A percentile compares a stretch with the other conserved stretches of the same genome.
phyloP scores from a whole-genome alignment of 345 rosid genomes.

The Salix dunnii region DNA sequence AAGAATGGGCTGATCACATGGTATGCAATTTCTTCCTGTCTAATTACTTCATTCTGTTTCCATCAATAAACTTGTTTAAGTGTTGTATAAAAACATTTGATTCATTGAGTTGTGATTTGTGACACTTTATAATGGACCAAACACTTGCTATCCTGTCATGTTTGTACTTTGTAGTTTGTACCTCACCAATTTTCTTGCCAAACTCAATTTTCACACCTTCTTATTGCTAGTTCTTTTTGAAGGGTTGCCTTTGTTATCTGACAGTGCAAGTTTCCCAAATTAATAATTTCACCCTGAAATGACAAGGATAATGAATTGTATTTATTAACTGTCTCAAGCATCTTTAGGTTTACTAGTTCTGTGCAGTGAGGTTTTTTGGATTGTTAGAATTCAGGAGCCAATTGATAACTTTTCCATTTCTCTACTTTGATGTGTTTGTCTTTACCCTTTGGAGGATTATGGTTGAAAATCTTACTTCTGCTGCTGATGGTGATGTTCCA shows the following conservation, averaged over 20 bases:
- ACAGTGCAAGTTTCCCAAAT: not conserved
- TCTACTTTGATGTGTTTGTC: not conserved
- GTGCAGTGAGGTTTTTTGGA: not conserved
- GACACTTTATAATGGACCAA: no score
- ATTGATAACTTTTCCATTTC: not conserved
- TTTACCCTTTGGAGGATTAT: not conserved
- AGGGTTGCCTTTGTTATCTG: not conserved
- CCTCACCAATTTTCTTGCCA: no score
- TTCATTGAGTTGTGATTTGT: no score
- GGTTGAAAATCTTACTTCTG: not conserved
- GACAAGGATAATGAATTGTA: not conserved
- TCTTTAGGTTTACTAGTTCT: not conserved
- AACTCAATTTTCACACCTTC: no score
- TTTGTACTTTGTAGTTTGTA: no score
- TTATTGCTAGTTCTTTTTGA: not conserved
- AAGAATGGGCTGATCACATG: conserved; percentile 74
- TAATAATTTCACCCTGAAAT: not conserved
- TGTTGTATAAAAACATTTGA: not conserved
- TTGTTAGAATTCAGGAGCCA: not conserved
- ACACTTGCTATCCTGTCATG: no score
- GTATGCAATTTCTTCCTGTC: conserved; percentile 35
- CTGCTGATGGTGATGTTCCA: conserved; percentile 9
- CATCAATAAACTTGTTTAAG: not conserved
- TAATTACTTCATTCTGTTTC: not conserved
- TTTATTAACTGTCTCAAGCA: not conserved